These are phyloP conservation scores for Russula brevipes DNA, from an alignment of 768 basidiomycete species.

Conservation along the genomic window DNA sequence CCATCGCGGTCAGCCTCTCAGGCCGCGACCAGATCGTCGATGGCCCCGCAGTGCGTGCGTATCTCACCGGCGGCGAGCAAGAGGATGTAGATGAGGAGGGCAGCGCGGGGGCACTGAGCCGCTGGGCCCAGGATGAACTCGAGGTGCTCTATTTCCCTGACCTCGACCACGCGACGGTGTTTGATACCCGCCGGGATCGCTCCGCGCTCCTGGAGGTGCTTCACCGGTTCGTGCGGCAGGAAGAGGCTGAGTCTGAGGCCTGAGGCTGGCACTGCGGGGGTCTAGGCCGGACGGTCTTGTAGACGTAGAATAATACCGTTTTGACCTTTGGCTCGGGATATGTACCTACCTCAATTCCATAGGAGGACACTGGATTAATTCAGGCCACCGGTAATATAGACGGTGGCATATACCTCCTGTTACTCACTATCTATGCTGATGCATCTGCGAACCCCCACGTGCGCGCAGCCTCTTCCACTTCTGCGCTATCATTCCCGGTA, in stretches of 20 bases:
- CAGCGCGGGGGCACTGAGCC: neutral
- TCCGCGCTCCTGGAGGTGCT: conserved; percentile 33
- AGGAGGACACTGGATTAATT: no score
- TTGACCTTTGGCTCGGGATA: neutral
- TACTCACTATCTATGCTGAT: neutral
- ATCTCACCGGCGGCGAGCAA: conserved; percentile 35
- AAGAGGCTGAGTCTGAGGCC: neutral
- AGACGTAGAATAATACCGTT: neutral
- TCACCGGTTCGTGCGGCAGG: conserved; percentile 30
- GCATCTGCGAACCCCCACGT: conserved; percentile 10
- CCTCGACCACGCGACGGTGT: conserved; percentile 41
- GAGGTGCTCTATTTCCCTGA: conserved; percentile 39
- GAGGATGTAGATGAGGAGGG: conserved; percentile 16
- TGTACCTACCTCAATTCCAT: no score
- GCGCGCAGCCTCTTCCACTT: neutral
- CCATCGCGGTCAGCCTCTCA: conserved; percentile 36
- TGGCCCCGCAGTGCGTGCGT: conserved; percentile 35
- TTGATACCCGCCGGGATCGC: conserved; percentile 32
- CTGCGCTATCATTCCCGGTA: neutral
- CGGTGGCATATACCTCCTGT: neutral
- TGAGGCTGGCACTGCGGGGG: neutral
- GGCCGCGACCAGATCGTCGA: conserved; percentile 43
- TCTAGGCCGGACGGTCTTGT: neutral
- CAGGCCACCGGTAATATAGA: no score
- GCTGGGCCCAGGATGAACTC: conserved; percentile 33